Evolutionary conservation across 305 asterid genomes (phyloP), one percentile per base, ranked within the genome.

Genomic region (Plantago lanceolata): DNA sequence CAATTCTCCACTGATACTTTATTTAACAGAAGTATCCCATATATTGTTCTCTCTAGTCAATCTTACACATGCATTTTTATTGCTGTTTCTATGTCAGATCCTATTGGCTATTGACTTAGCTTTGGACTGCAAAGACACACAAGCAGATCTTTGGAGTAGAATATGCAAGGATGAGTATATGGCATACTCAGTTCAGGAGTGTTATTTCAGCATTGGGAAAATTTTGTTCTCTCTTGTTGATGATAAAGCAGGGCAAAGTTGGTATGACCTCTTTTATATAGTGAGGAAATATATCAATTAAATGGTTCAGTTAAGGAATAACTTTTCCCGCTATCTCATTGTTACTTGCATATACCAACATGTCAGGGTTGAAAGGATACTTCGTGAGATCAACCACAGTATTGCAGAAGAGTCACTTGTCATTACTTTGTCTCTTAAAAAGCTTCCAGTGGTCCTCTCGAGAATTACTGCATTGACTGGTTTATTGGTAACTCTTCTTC

Each of bases 141-240:
- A 94, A 71, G 77, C 70, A 62, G 96, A 90, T 72, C 94, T 94
- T 58, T 94, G 99, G 99, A 77, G 66, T 71, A 86, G 97, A 79
- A 85, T 94, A 75, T 31, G 84, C 77, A 85, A 85, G 84, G 99
- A 94, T 76, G 95, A 94, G 64, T 94, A 94, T 80, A 90, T 94
- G 99, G 96, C 96, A 56, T 94, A 90, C 76, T 97, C 99, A 69
- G 97, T 94, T 64, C 90, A 81, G 77, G 99, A 94, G 81, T 94
- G 99, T 78, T 94, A 90, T 72, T 81, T 82, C 74, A 86, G 96
- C 69, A 81, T 90, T 54, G 99, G 90, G 74, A 94, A 85, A 66
- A 84, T 94, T 65, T 74, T 94, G 80, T 89, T 80, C 69, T 81
- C 99, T 66, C 80, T 94, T 66, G 95, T 85, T 24, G 28, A 3